phyloP scores from a whole-genome alignment of 208 protist species.

The Crithidia mellificae region DNA sequence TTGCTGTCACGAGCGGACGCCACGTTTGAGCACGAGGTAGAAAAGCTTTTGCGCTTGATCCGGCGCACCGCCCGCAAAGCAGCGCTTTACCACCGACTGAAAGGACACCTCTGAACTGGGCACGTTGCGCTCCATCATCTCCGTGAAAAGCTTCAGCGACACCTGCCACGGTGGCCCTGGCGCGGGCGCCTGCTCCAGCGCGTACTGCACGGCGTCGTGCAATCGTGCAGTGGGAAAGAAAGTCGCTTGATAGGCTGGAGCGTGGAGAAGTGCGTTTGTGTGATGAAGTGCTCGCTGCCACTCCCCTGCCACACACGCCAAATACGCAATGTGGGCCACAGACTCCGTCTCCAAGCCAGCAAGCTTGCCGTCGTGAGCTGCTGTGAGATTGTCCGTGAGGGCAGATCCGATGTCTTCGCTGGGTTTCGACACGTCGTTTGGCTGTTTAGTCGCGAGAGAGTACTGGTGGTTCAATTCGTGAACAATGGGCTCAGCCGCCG shows the following conservation, averaged over 20 bases:
- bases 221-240: conserved; percentile 73
- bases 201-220: conserved; percentile 86
- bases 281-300: conserved; percentile 60
- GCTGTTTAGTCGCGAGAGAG: too few relatives aligned
- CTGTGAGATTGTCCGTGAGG: too few relatives aligned
- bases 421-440: too few relatives aligned
- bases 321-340: conserved; percentile 45
- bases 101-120: conserved; percentile 76
- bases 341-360: conserved; percentile 62
- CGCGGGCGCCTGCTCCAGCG: conserved; percentile 56
- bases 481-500: conserved; percentile 29
- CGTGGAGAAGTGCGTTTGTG: conserved; percentile 50
- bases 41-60: conserved; percentile 66
- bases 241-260: conserved; percentile 34
- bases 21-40: conserved; percentile 40
- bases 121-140: conserved; percentile 61
- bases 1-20: conserved; percentile 29
- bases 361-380: conserved; percentile 1
- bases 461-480: conserved; percentile 14
- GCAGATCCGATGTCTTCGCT: too few relatives aligned
- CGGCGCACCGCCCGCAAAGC: conserved; percentile 59
- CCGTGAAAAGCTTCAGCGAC: conserved; percentile 60
- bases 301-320: conserved; percentile 54
- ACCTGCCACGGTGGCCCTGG: conserved; percentile 57
- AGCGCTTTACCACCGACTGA: conserved; percentile 69